Evolutionary conservation across 805 yeast species (phyloP).

Genomic region (Myxozyma sirexii): DNA sequence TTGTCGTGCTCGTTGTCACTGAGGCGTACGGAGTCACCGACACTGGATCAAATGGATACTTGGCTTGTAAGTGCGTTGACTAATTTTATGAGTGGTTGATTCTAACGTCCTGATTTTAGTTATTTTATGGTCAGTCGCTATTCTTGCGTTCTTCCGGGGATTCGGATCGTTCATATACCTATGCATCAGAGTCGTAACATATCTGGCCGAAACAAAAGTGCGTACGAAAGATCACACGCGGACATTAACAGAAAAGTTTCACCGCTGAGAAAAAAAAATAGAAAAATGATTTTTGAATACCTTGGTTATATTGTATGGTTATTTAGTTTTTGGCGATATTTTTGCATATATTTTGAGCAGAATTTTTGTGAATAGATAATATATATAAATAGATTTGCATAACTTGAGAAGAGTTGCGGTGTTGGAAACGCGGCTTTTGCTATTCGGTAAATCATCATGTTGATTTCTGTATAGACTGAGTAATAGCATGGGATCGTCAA

Average conservation of each 20-base stretch:
- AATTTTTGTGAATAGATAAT: no score
- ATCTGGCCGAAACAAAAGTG: constrained; percentile 27
- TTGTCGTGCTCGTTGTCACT: constrained; percentile 73
- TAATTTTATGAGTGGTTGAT: no score
- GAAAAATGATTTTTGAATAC: not conserved
- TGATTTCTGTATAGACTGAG: no score
- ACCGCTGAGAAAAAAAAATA: not conserved
- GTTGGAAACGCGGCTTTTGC: no score
- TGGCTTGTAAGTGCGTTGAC: constrained; percentile 19
- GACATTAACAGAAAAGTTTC: constrained; percentile 22
- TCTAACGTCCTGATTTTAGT: constrained; percentile 51
- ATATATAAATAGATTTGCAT: no score
- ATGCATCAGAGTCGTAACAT: constrained; percentile 45
- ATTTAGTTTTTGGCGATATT: not conserved
- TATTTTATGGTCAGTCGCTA: constrained; percentile 90
- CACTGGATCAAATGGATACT: constrained; percentile 25
- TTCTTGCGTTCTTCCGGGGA: constrained; percentile 82
- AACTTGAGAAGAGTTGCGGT: no score
- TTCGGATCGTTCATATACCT: constrained; percentile 77
- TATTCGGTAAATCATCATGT: no score
- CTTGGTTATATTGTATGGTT: not conserved
- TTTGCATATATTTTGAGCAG: no score
- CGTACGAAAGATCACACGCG: constrained; percentile 27
- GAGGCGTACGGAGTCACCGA: constrained; percentile 30
- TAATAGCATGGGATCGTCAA: no score